phyloP scores from a whole-genome alignment of 106 monocot genomes.

The Acanthochlamys bracteata region DNA sequence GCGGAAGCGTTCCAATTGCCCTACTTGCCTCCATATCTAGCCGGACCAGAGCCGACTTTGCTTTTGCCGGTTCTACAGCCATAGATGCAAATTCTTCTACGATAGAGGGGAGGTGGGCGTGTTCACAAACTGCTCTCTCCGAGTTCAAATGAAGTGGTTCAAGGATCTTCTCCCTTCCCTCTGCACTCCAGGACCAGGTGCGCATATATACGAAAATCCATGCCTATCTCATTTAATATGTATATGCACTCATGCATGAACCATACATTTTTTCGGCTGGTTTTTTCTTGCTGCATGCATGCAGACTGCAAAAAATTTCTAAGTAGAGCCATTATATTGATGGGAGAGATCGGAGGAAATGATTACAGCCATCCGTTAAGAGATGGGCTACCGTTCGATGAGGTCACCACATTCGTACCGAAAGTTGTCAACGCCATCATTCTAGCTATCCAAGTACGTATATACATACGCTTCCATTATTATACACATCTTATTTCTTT shows the following conservation, averaged over 20 bases:
- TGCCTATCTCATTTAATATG: too few relatives aligned
- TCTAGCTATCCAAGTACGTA: conserved; percentile 18
- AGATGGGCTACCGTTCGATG: conserved; percentile 5
- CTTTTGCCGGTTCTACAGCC: conserved; percentile 22
- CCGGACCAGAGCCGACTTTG: conserved; percentile 24
- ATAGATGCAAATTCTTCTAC: conserved; percentile 24
- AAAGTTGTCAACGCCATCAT: conserved; percentile 23
- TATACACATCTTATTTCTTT: neutral
- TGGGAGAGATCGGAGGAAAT: conserved; percentile 13
- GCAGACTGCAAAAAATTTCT: neutral
- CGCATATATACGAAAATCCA: too few relatives aligned
- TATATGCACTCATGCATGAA: too few relatives aligned
- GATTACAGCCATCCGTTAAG: conserved; percentile 9
- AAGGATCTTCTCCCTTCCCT: conserved; percentile 27
- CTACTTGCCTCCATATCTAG: conserved; percentile 25
- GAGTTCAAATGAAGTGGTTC: conserved; percentile 31
- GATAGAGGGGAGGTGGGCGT: conserved; percentile 8
- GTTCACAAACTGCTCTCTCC: conserved; percentile 15
- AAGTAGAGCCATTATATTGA: neutral
- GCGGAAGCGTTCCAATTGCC: conserved; percentile 32
- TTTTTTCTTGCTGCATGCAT: too few relatives aligned
- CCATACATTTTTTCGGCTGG: too few relatives aligned
- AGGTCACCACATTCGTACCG: conserved; percentile 16
- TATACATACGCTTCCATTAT: neutral
- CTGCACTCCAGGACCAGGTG: too few relatives aligned